A percentile compares a stretch with the other conserved stretches of the same genome.
These are phyloP conservation scores for Cucurbita moschata DNA, from an alignment of 306 rosid species.

Conservation along the genomic window DNA sequence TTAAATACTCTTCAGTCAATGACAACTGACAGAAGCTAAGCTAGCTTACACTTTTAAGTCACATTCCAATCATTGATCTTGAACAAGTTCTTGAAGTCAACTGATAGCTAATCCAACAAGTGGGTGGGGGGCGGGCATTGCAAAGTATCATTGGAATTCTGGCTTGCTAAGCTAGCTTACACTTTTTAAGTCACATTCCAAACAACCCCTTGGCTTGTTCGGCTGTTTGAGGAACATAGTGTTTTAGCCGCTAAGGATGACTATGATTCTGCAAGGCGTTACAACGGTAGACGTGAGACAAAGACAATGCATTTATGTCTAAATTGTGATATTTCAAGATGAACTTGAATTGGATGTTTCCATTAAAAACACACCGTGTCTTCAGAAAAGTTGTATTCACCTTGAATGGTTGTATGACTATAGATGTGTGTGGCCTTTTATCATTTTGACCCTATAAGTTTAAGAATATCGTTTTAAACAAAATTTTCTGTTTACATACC, in stretches of 20 bases:
- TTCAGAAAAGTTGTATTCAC: background rate
- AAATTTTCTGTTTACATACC: background rate
- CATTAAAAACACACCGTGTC: background rate
- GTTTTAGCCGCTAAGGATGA: background rate
- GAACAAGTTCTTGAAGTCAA: background rate
- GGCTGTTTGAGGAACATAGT: background rate
- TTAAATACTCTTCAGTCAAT: background rate
- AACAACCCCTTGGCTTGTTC: background rate
- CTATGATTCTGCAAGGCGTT: background rate
- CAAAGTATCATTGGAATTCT: background rate
- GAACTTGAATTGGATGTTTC: background rate
- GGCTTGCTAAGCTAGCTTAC: too few species aligned
- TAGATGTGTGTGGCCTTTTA: background rate
- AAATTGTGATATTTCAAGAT: background rate
- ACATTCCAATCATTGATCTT: background rate
- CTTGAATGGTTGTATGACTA: background rate
- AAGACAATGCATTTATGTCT: background rate
- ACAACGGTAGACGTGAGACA: background rate
- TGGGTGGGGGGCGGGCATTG: background rate
- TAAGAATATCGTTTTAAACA: background rate
- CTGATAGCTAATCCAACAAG: background rate
- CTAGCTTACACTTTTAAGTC: slow-evolving; percentile 1
- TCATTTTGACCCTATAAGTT: background rate
- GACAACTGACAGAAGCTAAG: slow-evolving; percentile 1
- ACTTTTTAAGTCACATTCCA: too few species aligned